These are phyloP conservation scores for Agaricus blazei DNA, from an alignment of 768 basidiomycete genomes.

Conservation along the genomic window DNA sequence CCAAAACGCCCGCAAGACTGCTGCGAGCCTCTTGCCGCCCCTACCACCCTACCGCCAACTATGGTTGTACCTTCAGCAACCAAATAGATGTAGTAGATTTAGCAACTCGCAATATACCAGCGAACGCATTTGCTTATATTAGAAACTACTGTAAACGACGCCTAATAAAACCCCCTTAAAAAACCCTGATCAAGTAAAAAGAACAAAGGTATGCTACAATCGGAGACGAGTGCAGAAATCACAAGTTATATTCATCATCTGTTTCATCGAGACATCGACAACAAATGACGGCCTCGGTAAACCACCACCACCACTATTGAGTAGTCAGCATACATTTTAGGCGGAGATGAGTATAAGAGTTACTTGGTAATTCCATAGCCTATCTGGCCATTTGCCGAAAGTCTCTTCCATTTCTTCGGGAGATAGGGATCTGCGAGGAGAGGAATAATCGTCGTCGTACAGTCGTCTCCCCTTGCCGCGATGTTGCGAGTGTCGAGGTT, in stretches of 20 bases:
- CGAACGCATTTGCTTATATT: background rate
- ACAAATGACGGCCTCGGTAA: conserved; percentile 56
- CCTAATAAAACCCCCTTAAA: background rate
- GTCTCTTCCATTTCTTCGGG: conserved; percentile 14
- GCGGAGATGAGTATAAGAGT: conserved; percentile 19
- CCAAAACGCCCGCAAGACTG: conserved; percentile 77
- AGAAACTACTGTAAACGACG: background rate
- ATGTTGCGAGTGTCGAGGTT: background rate
- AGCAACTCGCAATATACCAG: background rate
- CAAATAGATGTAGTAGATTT: conserved; percentile 27
- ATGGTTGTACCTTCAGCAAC: conserved; percentile 59
- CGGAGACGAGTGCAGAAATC: background rate
- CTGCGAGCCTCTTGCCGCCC: conserved; percentile 76
- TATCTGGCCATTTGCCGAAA: conserved; percentile 42
- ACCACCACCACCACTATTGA: conserved; percentile 83
- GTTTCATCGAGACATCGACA: conserved; percentile 59
- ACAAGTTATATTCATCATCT: conserved; percentile 31
- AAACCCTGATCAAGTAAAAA: background rate
- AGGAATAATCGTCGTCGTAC: background rate
- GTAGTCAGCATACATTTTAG: background rate
- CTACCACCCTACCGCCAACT: conserved; percentile 87
- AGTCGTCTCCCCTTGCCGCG: background rate
- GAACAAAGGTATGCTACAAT: background rate
- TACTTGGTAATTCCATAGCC: conserved; percentile 68
- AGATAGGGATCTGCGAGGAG: conserved; percentile 1